A percentile compares a stretch with the other conserved stretches of the same genome.
Evolutionary conservation across 495 filamentous ascomycete genomes (phyloP).

Genomic region (Aspergillus funiculosus): DNA sequence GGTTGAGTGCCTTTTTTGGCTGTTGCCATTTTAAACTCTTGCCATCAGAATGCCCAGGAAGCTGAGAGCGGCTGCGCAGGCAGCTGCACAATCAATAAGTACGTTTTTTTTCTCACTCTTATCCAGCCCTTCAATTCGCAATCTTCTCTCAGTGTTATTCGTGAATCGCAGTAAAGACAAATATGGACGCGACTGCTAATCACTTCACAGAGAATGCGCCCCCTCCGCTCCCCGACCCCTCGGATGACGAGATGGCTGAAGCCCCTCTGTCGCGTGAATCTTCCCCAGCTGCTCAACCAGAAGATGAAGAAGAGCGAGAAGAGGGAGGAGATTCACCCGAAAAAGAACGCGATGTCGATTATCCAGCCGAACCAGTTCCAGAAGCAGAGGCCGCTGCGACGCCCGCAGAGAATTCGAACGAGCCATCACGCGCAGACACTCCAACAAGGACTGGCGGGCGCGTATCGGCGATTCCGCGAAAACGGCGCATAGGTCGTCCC

Average conservation of each 20-base stretch:
- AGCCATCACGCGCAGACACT: conserved; percentile 31
- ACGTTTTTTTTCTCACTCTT: conserved; percentile 11
- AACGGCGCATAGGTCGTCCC: conserved; percentile 76
- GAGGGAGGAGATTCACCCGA: not conserved
- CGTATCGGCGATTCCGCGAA: conserved; percentile 56
- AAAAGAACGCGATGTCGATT: conserved; percentile 22
- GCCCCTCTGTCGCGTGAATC: conserved; percentile 35
- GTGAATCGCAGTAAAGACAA: conserved; percentile 1
- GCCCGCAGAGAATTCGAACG: conserved; percentile 36
- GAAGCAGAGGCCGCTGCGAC: conserved; percentile 33
- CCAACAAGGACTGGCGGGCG: conserved; percentile 31
- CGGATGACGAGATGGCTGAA: conserved; percentile 48
- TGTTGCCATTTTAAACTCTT: conserved; percentile 10
- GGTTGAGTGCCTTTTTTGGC: conserved; percentile 13
- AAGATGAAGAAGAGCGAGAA: not conserved
- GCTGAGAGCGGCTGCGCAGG: conserved; percentile 44
- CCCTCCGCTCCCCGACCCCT: conserved; percentile 39
- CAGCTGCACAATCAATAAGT: conserved; percentile 47
- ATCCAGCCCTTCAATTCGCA: not conserved
- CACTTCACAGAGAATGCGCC: conserved; percentile 37
- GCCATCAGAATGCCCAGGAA: conserved; percentile 42
- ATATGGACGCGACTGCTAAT: conserved; percentile 20
- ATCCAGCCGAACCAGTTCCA: conserved; percentile 24
- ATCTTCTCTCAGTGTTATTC: not conserved
- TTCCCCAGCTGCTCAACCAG: conserved; percentile 25